Conservation (phyloP, 495 filamentous ascomycete genomes). For the Penicillium arizonense region DNA sequence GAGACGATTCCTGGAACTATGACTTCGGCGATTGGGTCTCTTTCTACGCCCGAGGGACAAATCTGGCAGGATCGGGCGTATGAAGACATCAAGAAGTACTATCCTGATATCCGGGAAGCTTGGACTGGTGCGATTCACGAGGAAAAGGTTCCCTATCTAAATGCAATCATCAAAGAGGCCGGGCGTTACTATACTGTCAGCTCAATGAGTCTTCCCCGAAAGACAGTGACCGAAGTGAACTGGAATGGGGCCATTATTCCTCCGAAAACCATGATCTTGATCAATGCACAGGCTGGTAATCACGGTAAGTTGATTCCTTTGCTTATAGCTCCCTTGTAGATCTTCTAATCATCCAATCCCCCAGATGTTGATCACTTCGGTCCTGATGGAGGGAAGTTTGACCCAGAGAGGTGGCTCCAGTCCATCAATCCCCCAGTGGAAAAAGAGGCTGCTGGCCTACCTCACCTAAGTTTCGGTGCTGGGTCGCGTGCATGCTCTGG, state of each 20-base stretch:
- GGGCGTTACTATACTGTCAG: slow-evolving; percentile 55
- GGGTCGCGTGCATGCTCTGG: slow-evolving; percentile 55
- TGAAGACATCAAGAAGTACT: slow-evolving; percentile 50
- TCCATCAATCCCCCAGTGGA: slow-evolving; percentile 36
- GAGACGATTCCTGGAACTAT: slow-evolving; percentile 52
- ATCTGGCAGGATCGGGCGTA: slow-evolving; percentile 51
- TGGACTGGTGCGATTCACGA: slow-evolving; percentile 46
- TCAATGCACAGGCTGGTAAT: slow-evolving; percentile 58
- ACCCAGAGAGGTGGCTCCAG: slow-evolving; percentile 54
- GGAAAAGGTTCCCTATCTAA: slow-evolving; percentile 49
- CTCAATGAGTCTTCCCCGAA: slow-evolving; percentile 52
- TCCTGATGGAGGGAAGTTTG: slow-evolving; percentile 43
- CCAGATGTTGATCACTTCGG: slow-evolving; percentile 53
- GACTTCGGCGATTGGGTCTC: slow-evolving; percentile 46
- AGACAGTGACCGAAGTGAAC: slow-evolving; percentile 49
- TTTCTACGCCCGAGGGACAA: slow-evolving; percentile 48
- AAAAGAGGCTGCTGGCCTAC: slow-evolving; percentile 31
- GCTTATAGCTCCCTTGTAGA: not conserved
- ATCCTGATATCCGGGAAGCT: slow-evolving; percentile 46
- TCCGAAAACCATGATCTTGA: slow-evolving; percentile 52
- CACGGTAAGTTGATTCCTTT: slow-evolving; percentile 40
- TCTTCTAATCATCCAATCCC: not conserved
- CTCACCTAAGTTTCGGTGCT: slow-evolving; percentile 52
- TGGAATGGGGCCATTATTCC: slow-evolving; percentile 58
- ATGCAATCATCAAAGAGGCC: slow-evolving; percentile 53